Evolutionary conservation across 177 flowering plant species (phyloP), one percentile per base, ranked within the genome.

Genomic region (Vitis hybrid): DNA sequence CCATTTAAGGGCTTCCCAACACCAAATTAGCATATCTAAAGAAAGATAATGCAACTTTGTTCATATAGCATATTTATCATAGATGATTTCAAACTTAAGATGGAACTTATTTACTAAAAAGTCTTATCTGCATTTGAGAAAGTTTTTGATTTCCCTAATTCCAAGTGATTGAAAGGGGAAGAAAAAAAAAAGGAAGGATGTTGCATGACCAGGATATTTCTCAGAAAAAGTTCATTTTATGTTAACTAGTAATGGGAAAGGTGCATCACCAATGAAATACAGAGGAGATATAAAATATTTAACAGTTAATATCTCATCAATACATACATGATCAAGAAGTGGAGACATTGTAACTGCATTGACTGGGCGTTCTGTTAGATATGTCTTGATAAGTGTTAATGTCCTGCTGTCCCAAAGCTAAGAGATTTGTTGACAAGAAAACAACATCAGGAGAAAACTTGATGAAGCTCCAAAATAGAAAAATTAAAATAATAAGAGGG

Each of bases 261-360:
- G n/a, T 64, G 53, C 66, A 64, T 44, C 20, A 49, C 18, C n/a
- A 17, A 47, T 7, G 22, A 59, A 50, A 51, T 59, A 22, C 2
- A 18, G 50, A 24, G n/a, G 24, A 24, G 31, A 22, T 14, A 50
- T 11, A 20, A 60, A 55, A 18, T 0, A 28, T 28, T 28, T 28
- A 13, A 58, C 11, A 54, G 5, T 65, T 15, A 1, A 62, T 14
- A 11, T 13, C 44, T 55, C 52, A 22, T 66, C 58, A 65, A 14
- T 19, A 83, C 92, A 50, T 90, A 94, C 98, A 82, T 95, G 99
- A 82, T 92, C 87, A 72, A 92, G 92, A 68, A 94, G 91, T 47
- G 98, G 99, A 66, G 97, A 94, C 84, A 95, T 85, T 3, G 95
- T 75, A 79, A 91, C 95, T 31, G 97, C 99, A 87, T 95, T 95